A percentile compares a stretch with the other conserved stretches of the same genome.
Conservation (phyloP, 345 rosid species). For the Lenwebbia sp. region DNA sequence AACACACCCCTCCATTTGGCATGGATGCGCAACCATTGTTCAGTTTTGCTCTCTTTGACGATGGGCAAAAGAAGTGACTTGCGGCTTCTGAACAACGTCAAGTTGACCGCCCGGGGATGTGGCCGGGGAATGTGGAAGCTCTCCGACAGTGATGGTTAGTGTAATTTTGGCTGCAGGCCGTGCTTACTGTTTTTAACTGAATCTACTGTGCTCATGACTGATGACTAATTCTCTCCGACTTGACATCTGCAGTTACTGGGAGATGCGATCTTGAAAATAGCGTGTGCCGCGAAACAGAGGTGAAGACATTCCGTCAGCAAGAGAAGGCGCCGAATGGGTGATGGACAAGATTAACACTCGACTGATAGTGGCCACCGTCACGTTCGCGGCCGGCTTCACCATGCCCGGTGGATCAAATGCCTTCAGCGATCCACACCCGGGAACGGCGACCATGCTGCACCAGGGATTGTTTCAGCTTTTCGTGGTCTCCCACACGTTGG, state of each 20-base stretch:
- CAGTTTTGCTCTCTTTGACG: neutral
- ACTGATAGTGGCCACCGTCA: too few species aligned
- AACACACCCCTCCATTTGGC: neutral
- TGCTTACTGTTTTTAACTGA: neutral
- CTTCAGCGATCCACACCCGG: too few species aligned
- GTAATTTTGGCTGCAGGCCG: neutral
- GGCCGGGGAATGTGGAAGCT: neutral
- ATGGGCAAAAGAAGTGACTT: neutral
- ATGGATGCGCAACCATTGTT: neutral
- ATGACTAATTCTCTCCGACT: neutral
- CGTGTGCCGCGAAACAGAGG: neutral
- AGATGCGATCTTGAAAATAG: neutral
- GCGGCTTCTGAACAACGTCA: neutral
- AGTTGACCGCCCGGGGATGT: neutral
- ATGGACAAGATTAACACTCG: too few species aligned
- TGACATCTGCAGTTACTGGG: neutral
- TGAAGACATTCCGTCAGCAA: too few species aligned
- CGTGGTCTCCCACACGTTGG: too few species aligned
- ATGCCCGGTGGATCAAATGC: too few species aligned
- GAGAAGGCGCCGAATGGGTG: too few species aligned
- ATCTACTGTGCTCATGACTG: neutral
- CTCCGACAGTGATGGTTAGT: too few species aligned
- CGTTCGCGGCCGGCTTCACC: too few species aligned
- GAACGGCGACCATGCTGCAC: too few species aligned
- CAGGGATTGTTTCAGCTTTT: too few species aligned